phyloP scores from a whole-genome alignment of 148 eudicot genomes.

The Chenopodium suecicum region DNA sequence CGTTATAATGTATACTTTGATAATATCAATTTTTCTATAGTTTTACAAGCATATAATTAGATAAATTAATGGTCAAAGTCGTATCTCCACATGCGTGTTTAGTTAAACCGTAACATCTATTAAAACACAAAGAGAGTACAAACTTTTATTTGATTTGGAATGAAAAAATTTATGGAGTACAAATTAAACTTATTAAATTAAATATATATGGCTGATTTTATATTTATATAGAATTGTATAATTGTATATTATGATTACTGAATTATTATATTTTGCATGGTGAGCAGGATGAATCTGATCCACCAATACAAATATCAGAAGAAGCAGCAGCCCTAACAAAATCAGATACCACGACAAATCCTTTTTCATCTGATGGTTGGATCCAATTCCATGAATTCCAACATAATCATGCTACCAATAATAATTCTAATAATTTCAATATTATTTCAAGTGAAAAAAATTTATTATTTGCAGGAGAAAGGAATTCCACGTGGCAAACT shows the following conservation, averaged over 20 bases:
- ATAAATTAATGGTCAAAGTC: too few relatives aligned
- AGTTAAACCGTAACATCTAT: too few relatives aligned
- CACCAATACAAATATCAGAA: conserved; percentile 32
- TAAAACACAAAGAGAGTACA: too few relatives aligned
- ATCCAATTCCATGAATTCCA: conserved; percentile 26
- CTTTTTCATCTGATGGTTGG: conserved; percentile 22
- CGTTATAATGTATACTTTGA: too few relatives aligned
- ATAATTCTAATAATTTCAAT: background rate
- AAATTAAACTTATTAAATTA: too few relatives aligned
- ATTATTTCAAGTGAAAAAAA: background rate
- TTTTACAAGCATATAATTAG: too few relatives aligned
- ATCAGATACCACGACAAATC: conserved; percentile 20
- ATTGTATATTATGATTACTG: background rate
- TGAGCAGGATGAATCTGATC: conserved; percentile 38
- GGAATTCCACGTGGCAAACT: conserved; percentile 66
- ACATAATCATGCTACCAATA: conserved; percentile 5
- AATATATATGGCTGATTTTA: too few relatives aligned
- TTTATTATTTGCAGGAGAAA: conserved; percentile 26
- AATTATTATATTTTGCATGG: background rate
- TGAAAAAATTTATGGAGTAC: too few relatives aligned
- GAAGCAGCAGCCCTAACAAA: conserved; percentile 25
- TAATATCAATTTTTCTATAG: too few relatives aligned
- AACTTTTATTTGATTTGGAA: too few relatives aligned
- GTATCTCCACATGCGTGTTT: too few relatives aligned
- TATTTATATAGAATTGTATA: too few relatives aligned